phyloP scores from a whole-genome alignment of 352 stramenopile genomes.

The Phytopythium litorale region DNA sequence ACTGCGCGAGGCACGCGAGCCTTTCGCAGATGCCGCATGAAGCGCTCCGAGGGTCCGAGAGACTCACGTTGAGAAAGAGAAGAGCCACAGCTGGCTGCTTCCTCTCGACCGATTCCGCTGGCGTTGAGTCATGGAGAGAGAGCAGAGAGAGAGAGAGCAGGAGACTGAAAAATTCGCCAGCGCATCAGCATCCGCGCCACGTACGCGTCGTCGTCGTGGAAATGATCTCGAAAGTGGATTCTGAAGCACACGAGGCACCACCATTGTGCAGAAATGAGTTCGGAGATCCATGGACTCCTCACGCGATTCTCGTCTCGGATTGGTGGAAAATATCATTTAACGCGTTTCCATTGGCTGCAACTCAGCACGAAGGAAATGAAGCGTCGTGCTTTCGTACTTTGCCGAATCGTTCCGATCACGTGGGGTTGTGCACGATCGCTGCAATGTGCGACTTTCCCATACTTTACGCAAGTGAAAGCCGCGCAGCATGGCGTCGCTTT shows the following conservation, averaged over 20 bases:
- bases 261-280: neutral
- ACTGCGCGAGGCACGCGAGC: neutral
- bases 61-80: neutral
- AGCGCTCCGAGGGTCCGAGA: neutral
- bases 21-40: slow-evolving; percentile 3
- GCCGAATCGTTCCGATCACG: neutral
- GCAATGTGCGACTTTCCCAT: neutral
- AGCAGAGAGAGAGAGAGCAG: neutral
- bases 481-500: slow-evolving; percentile 15
- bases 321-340: neutral
- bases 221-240: neutral
- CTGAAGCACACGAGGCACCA: neutral
- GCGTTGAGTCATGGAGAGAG: neutral
- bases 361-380: neutral
- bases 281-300: neutral
- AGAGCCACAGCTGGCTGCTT: neutral
- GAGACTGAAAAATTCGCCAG: neutral
- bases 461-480: slow-evolving; percentile 6
- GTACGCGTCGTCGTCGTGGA: neutral
- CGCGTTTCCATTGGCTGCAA: neutral
- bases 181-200: neutral
- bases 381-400: slow-evolving; percentile 3
- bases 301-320: neutral
- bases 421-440: neutral
- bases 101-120: neutral